Conservation (phyloP, 192 early-diverging fungal genomes). For the Coemansia sp. region DNA sequence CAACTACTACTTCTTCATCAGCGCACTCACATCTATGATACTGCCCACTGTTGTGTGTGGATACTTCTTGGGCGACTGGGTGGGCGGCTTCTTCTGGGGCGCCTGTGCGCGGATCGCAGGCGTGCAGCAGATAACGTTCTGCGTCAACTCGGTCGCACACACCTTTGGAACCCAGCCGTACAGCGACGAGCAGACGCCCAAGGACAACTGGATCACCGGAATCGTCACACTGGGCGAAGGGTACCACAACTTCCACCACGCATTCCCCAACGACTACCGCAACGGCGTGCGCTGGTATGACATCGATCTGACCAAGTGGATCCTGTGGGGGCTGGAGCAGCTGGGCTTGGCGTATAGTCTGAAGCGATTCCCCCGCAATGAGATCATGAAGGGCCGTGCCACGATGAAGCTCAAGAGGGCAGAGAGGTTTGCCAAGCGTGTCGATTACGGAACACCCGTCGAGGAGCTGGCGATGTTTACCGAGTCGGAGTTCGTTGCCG, state of each 20-base stretch:
- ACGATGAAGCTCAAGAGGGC: slow-evolving; percentile 82
- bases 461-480: slow-evolving; percentile 67
- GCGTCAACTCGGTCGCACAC: slow-evolving; percentile 82
- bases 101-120: slow-evolving; percentile 69
- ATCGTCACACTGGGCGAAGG: slow-evolving; percentile 78
- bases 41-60: slow-evolving; percentile 85
- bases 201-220: slow-evolving; percentile 79
- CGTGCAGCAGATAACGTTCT: slow-evolving; percentile 83
- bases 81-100: slow-evolving; percentile 76
- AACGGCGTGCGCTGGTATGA: slow-evolving; percentile 75
- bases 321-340: slow-evolving; percentile 59
- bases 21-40: slow-evolving; percentile 70
- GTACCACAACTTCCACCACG: slow-evolving; percentile 87
- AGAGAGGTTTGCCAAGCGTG: slow-evolving; percentile 59
- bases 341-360: slow-evolving; percentile 65
- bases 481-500: slow-evolving; percentile 61
- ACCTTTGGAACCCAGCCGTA: slow-evolving; percentile 71
- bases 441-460: slow-evolving; percentile 75
- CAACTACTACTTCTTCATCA: slow-evolving; percentile 70
- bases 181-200: slow-evolving; percentile 83
- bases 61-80: slow-evolving; percentile 73
- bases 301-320: slow-evolving; percentile 83
- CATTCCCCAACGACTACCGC: slow-evolving; percentile 84
- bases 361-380: slow-evolving; percentile 74
- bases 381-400: slow-evolving; percentile 69